Percentiles rank a stretch among this genome's conserved stretches.
Conservation (phyloP, 2,329 filamentous ascomycete species). For the Beauveria caledonica region DNA sequence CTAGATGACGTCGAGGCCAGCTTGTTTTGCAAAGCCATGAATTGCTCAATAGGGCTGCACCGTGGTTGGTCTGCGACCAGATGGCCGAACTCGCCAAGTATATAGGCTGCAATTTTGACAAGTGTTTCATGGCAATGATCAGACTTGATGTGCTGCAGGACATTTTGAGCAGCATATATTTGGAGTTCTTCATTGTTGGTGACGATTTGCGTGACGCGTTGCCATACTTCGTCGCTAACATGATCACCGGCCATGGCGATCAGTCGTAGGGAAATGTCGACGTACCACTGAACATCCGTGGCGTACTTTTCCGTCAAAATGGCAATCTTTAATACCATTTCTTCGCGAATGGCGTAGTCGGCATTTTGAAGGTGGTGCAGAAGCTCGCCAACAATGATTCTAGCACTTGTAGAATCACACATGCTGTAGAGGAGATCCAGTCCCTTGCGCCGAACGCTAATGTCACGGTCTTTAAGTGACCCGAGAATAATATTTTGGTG, state of each 20-base stretch:
- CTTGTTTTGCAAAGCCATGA: constrained; percentile 84
- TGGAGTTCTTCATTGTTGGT: constrained; percentile 99
- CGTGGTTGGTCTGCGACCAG: constrained; percentile 85
- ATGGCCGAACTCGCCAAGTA: constrained; percentile 94
- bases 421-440: constrained; percentile 97
- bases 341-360: constrained; percentile 94
- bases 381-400: constrained; percentile 86
- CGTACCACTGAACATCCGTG: constrained; percentile 98
- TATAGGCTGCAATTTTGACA: constrained; percentile 94
- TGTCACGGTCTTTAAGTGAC: constrained; percentile 89
- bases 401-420: constrained; percentile 94
- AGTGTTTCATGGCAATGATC: constrained; percentile 94
- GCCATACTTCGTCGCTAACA: constrained; percentile 98
- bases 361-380: constrained; percentile 91
- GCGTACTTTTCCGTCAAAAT: constrained; percentile 98
- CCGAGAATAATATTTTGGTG: constrained; percentile 95
- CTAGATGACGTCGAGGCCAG: constrained; percentile 80
- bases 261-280: constrained; percentile 89
- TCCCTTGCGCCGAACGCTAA: constrained; percentile 92
- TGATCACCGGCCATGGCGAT: constrained; percentile 97
- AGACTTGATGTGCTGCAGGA: constrained; percentile 82
- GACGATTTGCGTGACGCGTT: constrained; percentile 95
- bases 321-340: constrained; percentile 98
- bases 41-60: constrained; percentile 95
- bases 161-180: constrained; percentile 90